These are phyloP conservation scores for Juglanconis sp. DNA, from an alignment of 2,329 filamentous ascomycete species.

Conservation along the genomic window DNA sequence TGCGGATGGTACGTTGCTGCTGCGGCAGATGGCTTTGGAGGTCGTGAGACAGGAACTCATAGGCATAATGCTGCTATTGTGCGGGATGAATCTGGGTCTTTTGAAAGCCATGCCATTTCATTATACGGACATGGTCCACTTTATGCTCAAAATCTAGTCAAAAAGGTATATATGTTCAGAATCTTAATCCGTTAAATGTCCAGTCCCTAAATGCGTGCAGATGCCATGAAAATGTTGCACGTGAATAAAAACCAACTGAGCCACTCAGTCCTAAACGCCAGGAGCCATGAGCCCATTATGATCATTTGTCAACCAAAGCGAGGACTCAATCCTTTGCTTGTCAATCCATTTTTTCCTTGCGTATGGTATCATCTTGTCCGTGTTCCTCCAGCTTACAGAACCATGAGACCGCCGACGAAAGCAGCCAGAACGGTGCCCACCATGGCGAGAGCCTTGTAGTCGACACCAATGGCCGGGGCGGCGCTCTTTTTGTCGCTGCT, in stretches of 20 bases:
- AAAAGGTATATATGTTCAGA: not conserved
- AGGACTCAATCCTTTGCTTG: conserved; percentile 1
- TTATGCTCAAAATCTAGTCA: conserved; percentile 5
- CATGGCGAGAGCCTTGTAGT: conserved; percentile 13
- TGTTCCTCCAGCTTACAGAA: conserved; percentile 3
- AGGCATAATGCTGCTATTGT: too few species aligned
- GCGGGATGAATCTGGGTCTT: too few species aligned
- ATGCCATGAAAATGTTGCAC: not conserved
- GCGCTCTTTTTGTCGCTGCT: conserved; percentile 1
- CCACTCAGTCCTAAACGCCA: conserved; percentile 8
- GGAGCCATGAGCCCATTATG: not conserved
- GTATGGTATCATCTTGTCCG: not conserved
- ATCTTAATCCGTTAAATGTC: not conserved
- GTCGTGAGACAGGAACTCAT: too few species aligned
- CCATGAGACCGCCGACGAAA: conserved; percentile 15
- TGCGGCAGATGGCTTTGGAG: too few species aligned
- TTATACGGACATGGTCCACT: not conserved
- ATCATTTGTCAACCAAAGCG: not conserved
- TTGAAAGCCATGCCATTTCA: not conserved
- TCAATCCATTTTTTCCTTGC: not conserved
- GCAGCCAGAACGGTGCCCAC: conserved; percentile 14
- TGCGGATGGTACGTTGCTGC: too few species aligned
- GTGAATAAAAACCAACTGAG: not conserved
- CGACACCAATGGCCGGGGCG: conserved; percentile 1
- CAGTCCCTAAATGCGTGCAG: not conserved